Base-by-base conservation (phyloP, 495 filamentous ascomycete genomes). In the Aspergillus affinis region DNA sequence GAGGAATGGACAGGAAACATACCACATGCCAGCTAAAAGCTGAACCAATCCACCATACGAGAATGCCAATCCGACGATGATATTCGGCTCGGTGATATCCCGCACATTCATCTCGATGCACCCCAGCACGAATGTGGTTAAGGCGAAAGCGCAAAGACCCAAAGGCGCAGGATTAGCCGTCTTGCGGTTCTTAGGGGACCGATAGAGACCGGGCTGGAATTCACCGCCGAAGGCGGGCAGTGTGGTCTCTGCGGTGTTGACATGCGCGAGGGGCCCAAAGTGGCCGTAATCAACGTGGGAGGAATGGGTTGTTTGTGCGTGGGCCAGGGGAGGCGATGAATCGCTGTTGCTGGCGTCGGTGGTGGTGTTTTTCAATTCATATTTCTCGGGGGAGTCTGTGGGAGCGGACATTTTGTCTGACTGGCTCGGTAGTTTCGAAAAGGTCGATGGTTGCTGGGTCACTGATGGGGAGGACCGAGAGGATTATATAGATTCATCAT, bases 21-120 rank as follows among this genome's bases (percentile, higher is more conserved):
- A 93, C 91, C 92, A 96, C 92, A 97, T 96, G 77, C 92, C 92
- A 57, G 91, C 90, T 1, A 91, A 74, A 20, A 97, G 76, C 78
- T 97, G 92, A 50, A 93, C 84, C 41, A 96, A 76, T 51, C 91
- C 92, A 58, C 88, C 88, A 59, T 90, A 91, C 21, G 81, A 87
- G 63, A 84, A 87, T 0, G 88, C 87, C 41, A 83, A 64, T 2
- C 84, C 81, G 36, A 90, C 80, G 4, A 85, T 81, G 26, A 91
- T 78, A 64, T 86, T 88, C 19, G 86, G 88, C 19, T 68, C 64
- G 0, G 56, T 69, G 46, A 90, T 74, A 54, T 73, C 76, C 5
- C 84, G 83, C 2, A 86, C 82, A 36, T 80, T 67, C 66, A 90
- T 73, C 75, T 95, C 92, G 73, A 96, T 80, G 59, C 86, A 79